Evolutionary conservation across 2,329 filamentous ascomycete species (phyloP), one percentile per base, ranked within the genome.

Genomic region (Fusarium duplospermum): DNA sequence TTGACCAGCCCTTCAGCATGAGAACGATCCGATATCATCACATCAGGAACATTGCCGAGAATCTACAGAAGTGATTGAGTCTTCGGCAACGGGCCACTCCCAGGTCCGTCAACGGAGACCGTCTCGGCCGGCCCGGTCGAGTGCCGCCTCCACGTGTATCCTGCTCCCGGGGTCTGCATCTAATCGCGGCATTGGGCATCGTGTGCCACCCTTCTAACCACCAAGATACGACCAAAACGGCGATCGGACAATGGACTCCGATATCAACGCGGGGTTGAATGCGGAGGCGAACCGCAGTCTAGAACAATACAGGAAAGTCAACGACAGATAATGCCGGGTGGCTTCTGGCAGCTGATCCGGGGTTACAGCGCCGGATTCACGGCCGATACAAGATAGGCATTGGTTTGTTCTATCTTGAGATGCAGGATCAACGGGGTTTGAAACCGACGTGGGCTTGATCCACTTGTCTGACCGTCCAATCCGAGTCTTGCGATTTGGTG

Each of bases 261-360:
- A 14, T 58, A 24, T 58, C 13, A 14, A 27, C 16, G 56, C 35
- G 56, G 56, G 35, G 56, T 38, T 38, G 35, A 50, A 73, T 73
- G 70, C 70, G 70, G 67, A 73, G 66, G 64, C 62, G 71, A 71
- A 64, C 50, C 56, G 50, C 68, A 42, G 33, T 66, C 71, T 73
- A 74, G 71, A 74, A 36, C 71, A 45, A 42, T 65, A 73, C 74
- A 73, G 71, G 71, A 68, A 74, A 69, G 64, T 57, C 57, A 24
- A 24, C 36, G 54, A 68, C 71, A 73, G 62, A 56, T 73, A 35
- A 47, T 68, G 67, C 66, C 29, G 54, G 47, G 60, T 63, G 62
- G 66, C 58, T 73, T 67, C 40, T 59, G 29, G 47, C 71, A 74
- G 63, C 36, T 73, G 71, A 74, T 74, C 57, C 57, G 24, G 24